Evolutionary conservation across 2,329 filamentous ascomycete genomes (phyloP).

Genomic region (Gaeumannomyces sp.): DNA sequence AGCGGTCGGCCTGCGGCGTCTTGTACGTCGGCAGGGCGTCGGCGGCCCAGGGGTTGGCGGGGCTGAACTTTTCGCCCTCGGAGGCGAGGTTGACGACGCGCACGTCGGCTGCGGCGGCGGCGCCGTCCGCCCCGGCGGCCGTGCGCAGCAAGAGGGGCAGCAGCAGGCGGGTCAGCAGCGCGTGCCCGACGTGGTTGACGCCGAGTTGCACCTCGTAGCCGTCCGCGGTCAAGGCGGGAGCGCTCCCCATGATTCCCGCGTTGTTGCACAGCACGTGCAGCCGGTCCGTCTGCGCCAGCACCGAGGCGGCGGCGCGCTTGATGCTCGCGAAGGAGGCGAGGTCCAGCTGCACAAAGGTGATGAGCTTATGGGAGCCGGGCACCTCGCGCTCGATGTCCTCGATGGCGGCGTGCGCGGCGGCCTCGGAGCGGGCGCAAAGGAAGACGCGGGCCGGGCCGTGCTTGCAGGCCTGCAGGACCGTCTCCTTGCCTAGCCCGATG

Average conservation of each 20-base stretch:
- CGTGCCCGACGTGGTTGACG: slow-evolving; percentile 42
- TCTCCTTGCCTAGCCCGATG: slow-evolving; percentile 40
- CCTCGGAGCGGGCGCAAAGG: slow-evolving; percentile 30
- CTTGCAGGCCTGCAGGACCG: slow-evolving; percentile 34
- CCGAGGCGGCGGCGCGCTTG: slow-evolving; percentile 30
- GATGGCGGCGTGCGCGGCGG: slow-evolving; percentile 29
- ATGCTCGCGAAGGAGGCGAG: slow-evolving; percentile 38
- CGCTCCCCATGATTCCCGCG: slow-evolving; percentile 36
- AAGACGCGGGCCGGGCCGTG: slow-evolving; percentile 28
- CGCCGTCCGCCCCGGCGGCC: slow-evolving; percentile 6
- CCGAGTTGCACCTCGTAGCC: slow-evolving; percentile 43
- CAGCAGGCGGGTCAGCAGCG: slow-evolving; percentile 33
- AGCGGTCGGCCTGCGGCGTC: slow-evolving; percentile 15
- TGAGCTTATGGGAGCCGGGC: slow-evolving; percentile 14
- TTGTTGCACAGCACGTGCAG: slow-evolving; percentile 42
- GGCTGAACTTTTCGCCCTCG: slow-evolving; percentile 11
- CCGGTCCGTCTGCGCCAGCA: slow-evolving; percentile 24
- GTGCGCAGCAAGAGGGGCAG: slow-evolving; percentile 21
- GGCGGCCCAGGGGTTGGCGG: slow-evolving; percentile 14
- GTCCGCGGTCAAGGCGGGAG: slow-evolving; percentile 30
- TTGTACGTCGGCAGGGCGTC: slow-evolving; percentile 20
- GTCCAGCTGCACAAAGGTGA: slow-evolving; percentile 34
- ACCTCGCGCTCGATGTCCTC: slow-evolving; percentile 27
- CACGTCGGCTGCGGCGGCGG: slow-evolving; percentile 15
- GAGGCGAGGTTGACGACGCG: slow-evolving; percentile 21